These are phyloP conservation scores for Citrus maxima DNA, from an alignment of 345 rosid species.

Conservation along the genomic window DNA sequence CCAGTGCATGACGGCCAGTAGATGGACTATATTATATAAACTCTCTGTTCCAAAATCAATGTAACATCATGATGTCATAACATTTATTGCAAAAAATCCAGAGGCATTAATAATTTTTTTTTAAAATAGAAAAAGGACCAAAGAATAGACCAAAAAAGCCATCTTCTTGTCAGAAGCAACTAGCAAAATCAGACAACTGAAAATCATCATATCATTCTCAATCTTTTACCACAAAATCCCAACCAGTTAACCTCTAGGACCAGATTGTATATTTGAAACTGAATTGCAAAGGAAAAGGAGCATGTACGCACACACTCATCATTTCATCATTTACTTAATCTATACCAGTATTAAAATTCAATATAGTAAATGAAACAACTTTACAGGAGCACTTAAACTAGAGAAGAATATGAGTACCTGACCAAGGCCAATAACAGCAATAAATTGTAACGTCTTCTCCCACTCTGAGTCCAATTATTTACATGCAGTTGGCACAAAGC, in stretches of 20 bases:
- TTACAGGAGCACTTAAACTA: constrained; percentile 7
- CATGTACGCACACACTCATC: background rate
- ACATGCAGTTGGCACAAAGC: constrained; percentile 8
- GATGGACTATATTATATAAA: background rate
- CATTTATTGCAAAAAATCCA: background rate
- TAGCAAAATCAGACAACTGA: background rate
- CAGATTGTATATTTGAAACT: background rate
- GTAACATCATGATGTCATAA: background rate
- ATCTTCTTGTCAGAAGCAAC: background rate
- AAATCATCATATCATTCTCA: background rate
- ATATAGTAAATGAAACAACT: background rate
- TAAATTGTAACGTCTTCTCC: constrained; percentile 81
- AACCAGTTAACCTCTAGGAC: background rate
- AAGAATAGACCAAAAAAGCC: background rate
- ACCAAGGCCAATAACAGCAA: constrained; percentile 69
- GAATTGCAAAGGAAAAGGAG: background rate
- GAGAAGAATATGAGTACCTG: constrained; percentile 44
- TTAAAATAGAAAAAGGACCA: background rate
- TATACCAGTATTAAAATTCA: constrained; percentile 2
- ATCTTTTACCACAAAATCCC: background rate
- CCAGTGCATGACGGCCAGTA: background rate
- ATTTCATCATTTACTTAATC: background rate
- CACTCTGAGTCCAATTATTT: constrained; percentile 57
- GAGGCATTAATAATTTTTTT: background rate
- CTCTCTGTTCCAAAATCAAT: background rate